Conservation (phyloP, 1,284 basidiomycete species). For the Exobasidium cylindrosporum region DNA sequence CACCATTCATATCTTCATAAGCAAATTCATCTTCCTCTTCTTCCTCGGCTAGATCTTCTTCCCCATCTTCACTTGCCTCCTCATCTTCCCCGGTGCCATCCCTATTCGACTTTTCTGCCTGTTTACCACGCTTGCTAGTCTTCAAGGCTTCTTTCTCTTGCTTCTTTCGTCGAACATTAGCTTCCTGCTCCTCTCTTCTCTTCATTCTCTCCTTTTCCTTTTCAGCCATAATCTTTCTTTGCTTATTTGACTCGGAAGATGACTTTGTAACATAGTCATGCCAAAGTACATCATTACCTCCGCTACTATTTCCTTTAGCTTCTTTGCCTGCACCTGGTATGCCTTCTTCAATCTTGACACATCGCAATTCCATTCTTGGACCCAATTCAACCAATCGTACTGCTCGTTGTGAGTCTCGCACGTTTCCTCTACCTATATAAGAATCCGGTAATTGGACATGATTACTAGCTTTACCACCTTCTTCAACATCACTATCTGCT, state of each 20-base stretch:
- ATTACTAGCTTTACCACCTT: conserved; percentile 65
- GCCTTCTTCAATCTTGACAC: conserved; percentile 95
- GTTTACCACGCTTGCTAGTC: background rate
- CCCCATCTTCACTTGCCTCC: conserved; percentile 19
- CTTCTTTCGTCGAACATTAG: conserved; percentile 44
- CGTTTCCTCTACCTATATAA: conserved; percentile 91
- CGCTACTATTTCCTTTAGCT: conserved; percentile 14
- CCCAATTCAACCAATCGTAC: conserved; percentile 91
- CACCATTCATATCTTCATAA: conserved; percentile 33
- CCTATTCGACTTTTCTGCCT: background rate
- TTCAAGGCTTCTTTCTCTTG: conserved; percentile 30
- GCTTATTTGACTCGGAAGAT: conserved; percentile 13
- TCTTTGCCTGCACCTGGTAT: conserved; percentile 52
- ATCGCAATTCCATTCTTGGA: conserved; percentile 84
- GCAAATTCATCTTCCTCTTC: conserved; percentile 45
- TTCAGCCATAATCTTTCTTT: conserved; percentile 23
- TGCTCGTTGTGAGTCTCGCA: conserved; percentile 82
- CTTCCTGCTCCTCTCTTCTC: conserved; percentile 36
- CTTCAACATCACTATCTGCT: conserved; percentile 74
- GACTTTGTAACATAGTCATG: conserved; percentile 35
- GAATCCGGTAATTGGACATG: conserved; percentile 78
- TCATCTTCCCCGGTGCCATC: background rate
- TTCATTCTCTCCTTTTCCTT: conserved; percentile 31
- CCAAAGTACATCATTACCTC: conserved; percentile 49
- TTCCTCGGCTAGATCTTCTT: conserved; percentile 17